phyloP scores from a whole-genome alignment of 192 early-diverging fungal species.

The Backusella mclennaniae region DNA sequence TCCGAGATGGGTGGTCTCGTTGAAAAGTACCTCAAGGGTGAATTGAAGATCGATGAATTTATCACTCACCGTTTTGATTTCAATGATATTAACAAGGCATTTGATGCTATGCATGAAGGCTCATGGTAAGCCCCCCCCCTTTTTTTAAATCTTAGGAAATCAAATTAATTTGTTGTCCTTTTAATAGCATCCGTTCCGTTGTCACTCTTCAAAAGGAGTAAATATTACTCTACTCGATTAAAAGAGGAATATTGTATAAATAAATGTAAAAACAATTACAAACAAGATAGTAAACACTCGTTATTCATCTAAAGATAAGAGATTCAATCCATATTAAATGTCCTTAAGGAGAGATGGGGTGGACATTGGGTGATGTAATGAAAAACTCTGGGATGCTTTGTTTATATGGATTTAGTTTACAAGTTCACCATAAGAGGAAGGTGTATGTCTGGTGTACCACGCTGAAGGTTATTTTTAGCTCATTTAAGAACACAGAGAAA shows the following conservation, averaged over 20 bases:
- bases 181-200: slow-evolving; percentile 35
- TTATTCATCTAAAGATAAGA: background rate
- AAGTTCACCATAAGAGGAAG: background rate
- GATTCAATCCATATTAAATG: background rate
- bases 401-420: background rate
- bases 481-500: no score
- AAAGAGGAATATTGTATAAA: background rate
- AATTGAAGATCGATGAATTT: slow-evolving; percentile 91
- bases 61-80: slow-evolving; percentile 82
- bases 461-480: no score
- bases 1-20: slow-evolving; percentile 87
- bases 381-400: background rate
- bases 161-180: background rate
- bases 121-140: slow-evolving; percentile 56
- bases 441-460: background rate
- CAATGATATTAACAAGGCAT: slow-evolving; percentile 89
- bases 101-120: slow-evolving; percentile 86
- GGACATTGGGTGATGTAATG: background rate
- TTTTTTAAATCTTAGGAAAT: background rate
- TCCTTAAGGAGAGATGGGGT: background rate
- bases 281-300: background rate
- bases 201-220: slow-evolving; percentile 25
- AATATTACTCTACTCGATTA: background rate
- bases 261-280: background rate
- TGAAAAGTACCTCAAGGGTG: slow-evolving; percentile 77